phyloP scores from a whole-genome alignment of 306 rosid genomes.

The Lotus japonicus region DNA sequence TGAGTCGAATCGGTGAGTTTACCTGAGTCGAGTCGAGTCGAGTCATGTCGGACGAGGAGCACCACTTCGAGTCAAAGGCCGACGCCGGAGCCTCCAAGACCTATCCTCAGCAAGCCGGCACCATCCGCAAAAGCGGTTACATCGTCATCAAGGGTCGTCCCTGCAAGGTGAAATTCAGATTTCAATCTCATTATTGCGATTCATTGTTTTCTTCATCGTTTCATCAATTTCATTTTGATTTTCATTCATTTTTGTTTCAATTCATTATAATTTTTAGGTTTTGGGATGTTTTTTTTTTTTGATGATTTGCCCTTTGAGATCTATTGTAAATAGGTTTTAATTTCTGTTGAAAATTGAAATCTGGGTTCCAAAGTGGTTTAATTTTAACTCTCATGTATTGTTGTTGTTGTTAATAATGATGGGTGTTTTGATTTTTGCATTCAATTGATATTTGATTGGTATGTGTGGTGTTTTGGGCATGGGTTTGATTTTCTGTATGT shows the following conservation, averaged over 20 bases:
- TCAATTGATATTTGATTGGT: no score
- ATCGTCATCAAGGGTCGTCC: conserved; percentile 81
- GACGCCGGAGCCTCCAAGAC: conserved; percentile 36
- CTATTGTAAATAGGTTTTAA: not conserved
- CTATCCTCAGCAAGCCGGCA: conserved; percentile 18
- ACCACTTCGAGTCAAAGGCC: conserved; percentile 27
- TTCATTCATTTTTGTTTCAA: no score
- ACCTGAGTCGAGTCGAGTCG: not conserved
- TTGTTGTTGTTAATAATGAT: no score
- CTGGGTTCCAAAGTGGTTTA: not conserved
- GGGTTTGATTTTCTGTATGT: no score
- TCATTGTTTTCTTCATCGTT: not conserved
- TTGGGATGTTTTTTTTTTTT: not conserved
- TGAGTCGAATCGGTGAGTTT: no score
- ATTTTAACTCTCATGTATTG: not conserved
- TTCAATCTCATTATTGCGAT: not conserved
- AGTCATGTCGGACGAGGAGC: conserved; percentile 26
- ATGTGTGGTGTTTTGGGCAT: no score
- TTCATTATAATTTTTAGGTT: not conserved
- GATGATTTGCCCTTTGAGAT: not conserved
- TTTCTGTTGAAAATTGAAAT: not conserved
- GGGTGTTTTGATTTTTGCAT: no score
- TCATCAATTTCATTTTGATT: not conserved
- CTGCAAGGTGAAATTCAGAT: conserved; percentile 45
- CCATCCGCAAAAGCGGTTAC: conserved; percentile 64